Evolutionary conservation across 345 rosid genomes (phyloP).

Genomic region (Geranium brycei): DNA sequence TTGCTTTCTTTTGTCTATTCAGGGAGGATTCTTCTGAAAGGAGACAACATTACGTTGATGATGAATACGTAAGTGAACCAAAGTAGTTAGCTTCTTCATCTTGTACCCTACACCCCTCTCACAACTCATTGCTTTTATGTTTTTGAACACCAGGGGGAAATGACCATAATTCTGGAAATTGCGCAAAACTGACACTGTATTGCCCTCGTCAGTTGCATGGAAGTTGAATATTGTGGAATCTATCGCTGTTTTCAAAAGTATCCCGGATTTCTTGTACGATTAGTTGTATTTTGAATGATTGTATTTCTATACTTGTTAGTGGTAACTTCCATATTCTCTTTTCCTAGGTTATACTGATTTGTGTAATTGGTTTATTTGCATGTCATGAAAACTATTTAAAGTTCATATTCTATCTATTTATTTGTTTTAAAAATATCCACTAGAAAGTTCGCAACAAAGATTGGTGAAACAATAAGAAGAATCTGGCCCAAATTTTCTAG

Average conservation of each 20-base stretch:
- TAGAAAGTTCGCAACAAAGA: too few relatives aligned
- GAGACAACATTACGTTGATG: conserved; percentile 87
- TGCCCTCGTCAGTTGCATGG: neutral
- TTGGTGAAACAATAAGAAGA: too few relatives aligned
- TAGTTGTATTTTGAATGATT: too few relatives aligned
- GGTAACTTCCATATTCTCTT: too few relatives aligned
- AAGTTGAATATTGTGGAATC: neutral
- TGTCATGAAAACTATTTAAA: too few relatives aligned
- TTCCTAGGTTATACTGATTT: too few relatives aligned
- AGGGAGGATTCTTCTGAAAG: conserved; percentile 91
- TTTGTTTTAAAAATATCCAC: too few relatives aligned
- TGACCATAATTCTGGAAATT: conserved; percentile 14
- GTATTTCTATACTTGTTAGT: too few relatives aligned
- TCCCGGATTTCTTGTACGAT: conserved; percentile 9
- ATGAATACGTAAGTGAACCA: conserved; percentile 62
- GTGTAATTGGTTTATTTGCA: too few relatives aligned
- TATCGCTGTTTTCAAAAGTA: neutral
- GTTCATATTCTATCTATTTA: too few relatives aligned
- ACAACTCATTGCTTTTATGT: neutral
- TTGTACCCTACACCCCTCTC: neutral
- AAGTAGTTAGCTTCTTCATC: neutral
- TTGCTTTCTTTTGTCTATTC: conserved; percentile 7
- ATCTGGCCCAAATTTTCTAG: too few relatives aligned
- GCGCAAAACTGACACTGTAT: neutral
- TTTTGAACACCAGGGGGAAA: conserved; percentile 35